These are phyloP conservation scores for Blakeslea trispora DNA, from an alignment of 371 early-diverging fungal genomes.

Conservation along the genomic window DNA sequence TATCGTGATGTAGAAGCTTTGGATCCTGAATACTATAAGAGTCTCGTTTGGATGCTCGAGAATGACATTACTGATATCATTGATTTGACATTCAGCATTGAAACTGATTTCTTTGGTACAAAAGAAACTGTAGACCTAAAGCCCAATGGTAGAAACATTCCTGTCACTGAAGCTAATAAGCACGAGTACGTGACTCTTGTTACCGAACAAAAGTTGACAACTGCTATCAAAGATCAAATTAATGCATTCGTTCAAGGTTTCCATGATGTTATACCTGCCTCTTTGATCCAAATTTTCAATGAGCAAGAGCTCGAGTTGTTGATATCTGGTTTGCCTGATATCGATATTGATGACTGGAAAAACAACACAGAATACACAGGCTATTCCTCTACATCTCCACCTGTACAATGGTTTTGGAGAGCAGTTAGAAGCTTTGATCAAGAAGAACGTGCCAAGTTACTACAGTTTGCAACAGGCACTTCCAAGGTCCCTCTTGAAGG, in stretches of 20 bases:
- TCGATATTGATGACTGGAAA: conserved; percentile 99
- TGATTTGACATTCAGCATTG: conserved; percentile 93
- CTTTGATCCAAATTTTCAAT: conserved; percentile 94
- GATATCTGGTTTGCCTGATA: conserved; percentile 97
- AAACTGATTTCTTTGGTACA: conserved; percentile 93
- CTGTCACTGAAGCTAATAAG: conserved; percentile 97
- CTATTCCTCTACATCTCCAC: conserved; percentile 84
- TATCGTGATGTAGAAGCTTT: conserved; percentile 97
- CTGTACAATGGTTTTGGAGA: conserved; percentile 99
- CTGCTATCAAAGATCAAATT: conserved; percentile 93
- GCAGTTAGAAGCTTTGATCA: conserved; percentile 97
- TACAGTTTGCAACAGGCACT: conserved; percentile 99
- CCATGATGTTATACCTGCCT: conserved; percentile 93
- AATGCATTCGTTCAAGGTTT: conserved; percentile 94
- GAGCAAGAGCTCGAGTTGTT: conserved; percentile 98
- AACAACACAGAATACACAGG: conserved; percentile 96
- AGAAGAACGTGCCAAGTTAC: conserved; percentile 95
- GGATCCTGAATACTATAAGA: conserved; percentile 97
- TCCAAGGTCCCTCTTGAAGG: conserved; percentile 98
- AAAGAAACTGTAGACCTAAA: conserved; percentile 86
- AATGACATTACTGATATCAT: conserved; percentile 96
- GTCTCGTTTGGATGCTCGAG: conserved; percentile 96
- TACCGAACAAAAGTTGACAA: conserved; percentile 85
- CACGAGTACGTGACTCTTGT: conserved; percentile 94
- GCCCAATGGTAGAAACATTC: conserved; percentile 87